Conservation (phyloP, 257 asterid species). For the Capsicum rhomboideum region DNA sequence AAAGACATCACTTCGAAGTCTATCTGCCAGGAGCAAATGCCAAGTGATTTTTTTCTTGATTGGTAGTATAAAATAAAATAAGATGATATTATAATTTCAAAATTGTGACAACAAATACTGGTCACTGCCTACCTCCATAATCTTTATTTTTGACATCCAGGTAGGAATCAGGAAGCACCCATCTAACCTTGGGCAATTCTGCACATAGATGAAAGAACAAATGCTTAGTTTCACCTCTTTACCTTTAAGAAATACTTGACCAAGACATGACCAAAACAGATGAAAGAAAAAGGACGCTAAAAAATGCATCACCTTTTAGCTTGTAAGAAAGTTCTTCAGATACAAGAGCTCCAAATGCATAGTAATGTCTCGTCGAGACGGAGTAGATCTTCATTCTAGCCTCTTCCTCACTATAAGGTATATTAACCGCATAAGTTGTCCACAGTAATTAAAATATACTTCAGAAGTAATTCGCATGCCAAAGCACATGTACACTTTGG, state of each 20-base stretch:
- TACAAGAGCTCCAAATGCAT: constrained; percentile 96
- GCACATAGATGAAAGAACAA: constrained; percentile 11
- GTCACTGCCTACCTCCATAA: constrained; percentile 69
- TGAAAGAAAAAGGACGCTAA: not conserved
- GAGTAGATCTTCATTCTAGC: constrained; percentile 92
- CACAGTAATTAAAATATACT: not conserved
- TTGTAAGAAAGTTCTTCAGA: constrained; percentile 81
- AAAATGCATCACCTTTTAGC: constrained; percentile 43
- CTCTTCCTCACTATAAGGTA: constrained; percentile 63
- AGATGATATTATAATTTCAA: not conserved
- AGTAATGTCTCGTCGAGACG: constrained; percentile 79
- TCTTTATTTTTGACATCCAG: constrained; percentile 86
- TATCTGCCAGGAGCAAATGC: not conserved
- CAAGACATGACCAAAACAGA: not conserved
- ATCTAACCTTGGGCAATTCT: constrained; percentile 69
- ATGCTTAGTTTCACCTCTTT: not conserved
- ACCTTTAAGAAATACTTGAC: not conserved
- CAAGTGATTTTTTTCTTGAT: not conserved
- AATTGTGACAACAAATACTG: not conserved
- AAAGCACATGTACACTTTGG: not conserved
- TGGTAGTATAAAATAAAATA: no score
- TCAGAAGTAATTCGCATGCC: not conserved
- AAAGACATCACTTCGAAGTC: not conserved
- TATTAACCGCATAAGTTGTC: not conserved
- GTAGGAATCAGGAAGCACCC: constrained; percentile 99